These are phyloP conservation scores for Gymnopus androsaceus DNA, from an alignment of 1,284 basidiomycete species.

Conservation along the genomic window DNA sequence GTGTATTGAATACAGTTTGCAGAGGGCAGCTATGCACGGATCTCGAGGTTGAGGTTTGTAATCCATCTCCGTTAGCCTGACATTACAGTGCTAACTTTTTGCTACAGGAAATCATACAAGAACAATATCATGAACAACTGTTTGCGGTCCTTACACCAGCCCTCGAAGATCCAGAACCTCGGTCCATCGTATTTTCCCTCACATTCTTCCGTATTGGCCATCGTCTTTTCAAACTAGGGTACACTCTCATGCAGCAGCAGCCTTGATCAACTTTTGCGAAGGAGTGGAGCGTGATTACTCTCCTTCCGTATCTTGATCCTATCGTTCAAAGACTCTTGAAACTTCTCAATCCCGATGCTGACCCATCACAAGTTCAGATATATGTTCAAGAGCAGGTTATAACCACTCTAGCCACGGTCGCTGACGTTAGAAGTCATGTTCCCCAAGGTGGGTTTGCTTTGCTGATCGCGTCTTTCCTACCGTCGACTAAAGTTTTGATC, in stretches of 20 bases:
- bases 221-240: too few species aligned
- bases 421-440: conserved; percentile 78
- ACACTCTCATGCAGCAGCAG: conserved; percentile 81
- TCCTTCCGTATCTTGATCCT: conserved; percentile 74
- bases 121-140: conserved; percentile 64
- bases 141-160: conserved; percentile 72
- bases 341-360: conserved; percentile 11
- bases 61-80: not conserved
- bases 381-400: conserved; percentile 87
- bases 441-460: conserved; percentile 48
- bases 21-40: conserved; percentile 85
- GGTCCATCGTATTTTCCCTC: conserved; percentile 42
- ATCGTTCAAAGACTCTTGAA: conserved; percentile 66
- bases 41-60: conserved; percentile 66
- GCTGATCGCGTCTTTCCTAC: not conserved
- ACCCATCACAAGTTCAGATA: conserved; percentile 30
- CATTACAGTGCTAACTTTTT: too few species aligned
- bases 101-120: conserved; percentile 71
- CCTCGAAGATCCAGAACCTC: conserved; percentile 72
- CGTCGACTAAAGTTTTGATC: not conserved
- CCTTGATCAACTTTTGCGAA: conserved; percentile 88
- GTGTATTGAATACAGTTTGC: conserved; percentile 10
- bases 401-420: conserved; percentile 83
- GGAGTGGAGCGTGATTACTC: conserved; percentile 70
- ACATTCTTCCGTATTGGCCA: not conserved